phyloP scores from a whole-genome alignment of 2,329 filamentous ascomycete species.

The Paecilomyces sp. region DNA sequence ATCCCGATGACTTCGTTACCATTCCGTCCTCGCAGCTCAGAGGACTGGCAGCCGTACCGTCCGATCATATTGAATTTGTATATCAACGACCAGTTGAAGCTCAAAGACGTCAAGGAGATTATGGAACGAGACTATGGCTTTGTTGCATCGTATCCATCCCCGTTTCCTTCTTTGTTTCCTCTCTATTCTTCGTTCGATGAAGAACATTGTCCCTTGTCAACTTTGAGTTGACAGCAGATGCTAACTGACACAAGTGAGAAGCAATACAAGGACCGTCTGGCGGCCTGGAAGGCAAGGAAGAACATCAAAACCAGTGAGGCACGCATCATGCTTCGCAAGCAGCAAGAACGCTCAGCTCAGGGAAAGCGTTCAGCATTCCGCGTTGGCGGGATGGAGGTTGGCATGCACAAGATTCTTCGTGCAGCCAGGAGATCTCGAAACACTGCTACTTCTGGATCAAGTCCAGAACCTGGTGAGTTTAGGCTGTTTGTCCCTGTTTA shows the following conservation, averaged over 20 bases:
- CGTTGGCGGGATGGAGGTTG: constrained; percentile 25
- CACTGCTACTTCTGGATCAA: constrained; percentile 21
- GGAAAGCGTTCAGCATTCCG: constrained; percentile 31
- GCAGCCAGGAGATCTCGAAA: constrained; percentile 12
- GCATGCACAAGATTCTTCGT: constrained; percentile 26
- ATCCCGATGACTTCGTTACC: constrained; percentile 1
- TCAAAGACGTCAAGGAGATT: constrained; percentile 28
- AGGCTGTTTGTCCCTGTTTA: background rate
- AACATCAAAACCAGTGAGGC: constrained; percentile 32
- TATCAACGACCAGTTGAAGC: constrained; percentile 26
- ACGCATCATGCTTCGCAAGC: constrained; percentile 30
- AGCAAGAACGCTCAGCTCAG: constrained; percentile 29
- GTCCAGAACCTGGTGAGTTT: constrained; percentile 25
- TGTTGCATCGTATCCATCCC: constrained; percentile 23
- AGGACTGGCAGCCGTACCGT: constrained; percentile 30
- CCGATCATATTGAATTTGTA: constrained; percentile 28
- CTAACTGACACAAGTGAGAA: constrained; percentile 22
- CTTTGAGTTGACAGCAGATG: constrained; percentile 3
- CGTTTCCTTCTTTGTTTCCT: constrained; percentile 3
- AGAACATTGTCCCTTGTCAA: background rate
- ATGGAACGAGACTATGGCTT: constrained; percentile 31
- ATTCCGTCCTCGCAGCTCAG: constrained; percentile 28
- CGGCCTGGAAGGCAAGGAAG: constrained; percentile 29
- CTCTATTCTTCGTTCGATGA: constrained; percentile 1
- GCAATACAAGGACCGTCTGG: constrained; percentile 32